A percentile compares a stretch with the other conserved stretches of the same genome.
Conservation (phyloP, 345 rosid species). For the Garcia nutans region DNA sequence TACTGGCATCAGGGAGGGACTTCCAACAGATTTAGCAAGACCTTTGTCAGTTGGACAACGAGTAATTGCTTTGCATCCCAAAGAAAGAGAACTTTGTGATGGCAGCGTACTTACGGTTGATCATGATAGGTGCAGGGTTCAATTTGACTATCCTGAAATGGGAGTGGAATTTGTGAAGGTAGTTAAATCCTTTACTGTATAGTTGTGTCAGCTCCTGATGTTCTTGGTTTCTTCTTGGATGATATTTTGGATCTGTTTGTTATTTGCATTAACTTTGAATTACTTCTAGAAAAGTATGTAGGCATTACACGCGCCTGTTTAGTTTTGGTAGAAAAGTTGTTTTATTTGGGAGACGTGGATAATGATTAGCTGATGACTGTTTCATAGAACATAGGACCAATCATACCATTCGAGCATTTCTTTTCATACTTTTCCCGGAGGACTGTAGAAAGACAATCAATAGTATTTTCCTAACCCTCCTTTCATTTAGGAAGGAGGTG, state of each 20-base stretch:
- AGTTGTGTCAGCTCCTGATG: neutral
- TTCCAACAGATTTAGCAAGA: conserved; percentile 39
- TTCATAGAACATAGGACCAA: neutral
- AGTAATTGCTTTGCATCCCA: conserved; percentile 33
- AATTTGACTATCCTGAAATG: conserved; percentile 30
- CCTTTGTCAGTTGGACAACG: conserved; percentile 34
- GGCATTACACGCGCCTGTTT: neutral
- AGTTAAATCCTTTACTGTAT: neutral
- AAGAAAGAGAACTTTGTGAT: conserved; percentile 30
- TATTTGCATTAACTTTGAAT: neutral
- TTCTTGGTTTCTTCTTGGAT: neutral
- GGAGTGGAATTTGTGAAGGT: conserved; percentile 35
- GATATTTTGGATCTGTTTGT: neutral
- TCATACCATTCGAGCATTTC: no score
- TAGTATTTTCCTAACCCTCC: no score
- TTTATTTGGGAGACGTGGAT: neutral
- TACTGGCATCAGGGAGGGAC: conserved; percentile 29
- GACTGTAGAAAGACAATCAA: no score
- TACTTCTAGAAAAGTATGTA: neutral
- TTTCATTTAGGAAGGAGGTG: no score
- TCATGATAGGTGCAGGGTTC: conserved; percentile 34
- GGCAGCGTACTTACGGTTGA: conserved; percentile 37
- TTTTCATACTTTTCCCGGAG: no score
- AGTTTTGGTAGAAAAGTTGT: conserved; percentile 3
- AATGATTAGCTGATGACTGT: neutral